Conservation (phyloP, 768 basidiomycete species). For the Astraeus odoratus region DNA sequence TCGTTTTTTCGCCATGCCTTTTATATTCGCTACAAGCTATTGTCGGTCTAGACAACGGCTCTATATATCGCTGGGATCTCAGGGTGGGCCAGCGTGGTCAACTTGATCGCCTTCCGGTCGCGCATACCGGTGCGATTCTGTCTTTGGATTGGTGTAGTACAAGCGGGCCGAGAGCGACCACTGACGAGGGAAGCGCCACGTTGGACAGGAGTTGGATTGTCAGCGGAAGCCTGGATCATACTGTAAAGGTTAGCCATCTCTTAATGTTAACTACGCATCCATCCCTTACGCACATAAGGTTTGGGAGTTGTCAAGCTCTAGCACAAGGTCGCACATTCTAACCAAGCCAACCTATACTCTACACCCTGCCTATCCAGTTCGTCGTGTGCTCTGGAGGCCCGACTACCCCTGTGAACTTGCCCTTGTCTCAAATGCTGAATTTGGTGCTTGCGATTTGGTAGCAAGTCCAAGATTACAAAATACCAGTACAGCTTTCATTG, state of each 20-base stretch:
- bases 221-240: conserved; percentile 72
- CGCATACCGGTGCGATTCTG: conserved; percentile 67
- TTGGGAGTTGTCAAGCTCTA: conserved; percentile 53
- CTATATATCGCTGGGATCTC: conserved; percentile 73
- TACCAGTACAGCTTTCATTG: conserved; percentile 15
- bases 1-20: conserved; percentile 62
- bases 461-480: conserved; percentile 24
- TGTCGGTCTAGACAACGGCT: conserved; percentile 64
- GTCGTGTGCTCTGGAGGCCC: conserved; percentile 72
- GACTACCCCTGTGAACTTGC: conserved; percentile 71
- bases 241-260: conserved; percentile 52
- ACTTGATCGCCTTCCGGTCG: conserved; percentile 65
- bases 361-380: conserved; percentile 68
- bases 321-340: conserved; percentile 45
- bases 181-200: conserved; percentile 11
- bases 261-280: background rate
- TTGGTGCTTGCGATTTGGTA: conserved; percentile 28
- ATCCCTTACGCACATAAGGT: conserved; percentile 34
- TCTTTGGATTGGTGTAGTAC: conserved; percentile 64
- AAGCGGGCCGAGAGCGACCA: conserved; percentile 13
- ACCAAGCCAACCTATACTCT: conserved; percentile 64
- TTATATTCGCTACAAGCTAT: conserved; percentile 64
- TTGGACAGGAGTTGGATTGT: conserved; percentile 62
- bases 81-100: conserved; percentile 70
- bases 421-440: conserved; percentile 59